These are phyloP conservation scores for Priceomyces fermenticarens DNA, from an alignment of 805 yeast genomes.

Conservation along the genomic window DNA sequence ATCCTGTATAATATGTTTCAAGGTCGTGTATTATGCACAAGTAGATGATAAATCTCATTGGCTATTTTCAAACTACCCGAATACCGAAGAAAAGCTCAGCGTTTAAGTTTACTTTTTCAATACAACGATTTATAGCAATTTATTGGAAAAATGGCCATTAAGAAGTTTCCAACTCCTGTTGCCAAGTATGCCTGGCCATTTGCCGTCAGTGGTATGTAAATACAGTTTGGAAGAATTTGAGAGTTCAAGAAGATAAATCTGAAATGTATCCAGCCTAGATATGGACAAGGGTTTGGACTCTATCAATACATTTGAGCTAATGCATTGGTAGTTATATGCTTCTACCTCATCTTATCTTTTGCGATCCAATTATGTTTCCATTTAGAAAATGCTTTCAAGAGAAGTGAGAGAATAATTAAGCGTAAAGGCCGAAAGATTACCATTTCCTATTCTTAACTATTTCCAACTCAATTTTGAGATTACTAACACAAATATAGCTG, in stretches of 20 bases:
- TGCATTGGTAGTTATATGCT: too few relatives aligned
- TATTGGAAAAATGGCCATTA: slow-evolving; percentile 23
- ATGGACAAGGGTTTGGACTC: too few relatives aligned
- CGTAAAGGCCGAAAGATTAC: background rate
- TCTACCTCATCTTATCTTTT: too few relatives aligned
- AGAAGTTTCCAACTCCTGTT: slow-evolving; percentile 49
- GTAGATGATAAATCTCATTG: slow-evolving; percentile 7
- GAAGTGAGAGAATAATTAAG: too few relatives aligned
- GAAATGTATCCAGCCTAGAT: too few relatives aligned
- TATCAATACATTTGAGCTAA: too few relatives aligned
- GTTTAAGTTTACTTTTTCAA: slow-evolving; percentile 2
- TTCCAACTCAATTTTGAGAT: background rate
- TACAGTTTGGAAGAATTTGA: background rate
- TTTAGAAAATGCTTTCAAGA: too few relatives aligned
- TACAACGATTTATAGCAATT: background rate
- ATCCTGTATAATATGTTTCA: slow-evolving; percentile 2
- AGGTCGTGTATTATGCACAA: slow-evolving; percentile 6
- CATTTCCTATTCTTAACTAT: background rate
- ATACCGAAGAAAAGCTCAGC: slow-evolving; percentile 9
- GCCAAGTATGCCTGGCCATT: slow-evolving; percentile 85
- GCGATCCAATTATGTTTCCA: too few relatives aligned
- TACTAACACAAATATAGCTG: slow-evolving; percentile 38
- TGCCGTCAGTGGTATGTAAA: slow-evolving; percentile 71
- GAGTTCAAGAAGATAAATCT: too few relatives aligned
- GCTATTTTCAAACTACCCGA: slow-evolving; percentile 9